A percentile compares a stretch with the other conserved stretches of the same genome.
phyloP scores from a whole-genome alignment of 345 rosid genomes.

The Toxicodendron radicans region DNA sequence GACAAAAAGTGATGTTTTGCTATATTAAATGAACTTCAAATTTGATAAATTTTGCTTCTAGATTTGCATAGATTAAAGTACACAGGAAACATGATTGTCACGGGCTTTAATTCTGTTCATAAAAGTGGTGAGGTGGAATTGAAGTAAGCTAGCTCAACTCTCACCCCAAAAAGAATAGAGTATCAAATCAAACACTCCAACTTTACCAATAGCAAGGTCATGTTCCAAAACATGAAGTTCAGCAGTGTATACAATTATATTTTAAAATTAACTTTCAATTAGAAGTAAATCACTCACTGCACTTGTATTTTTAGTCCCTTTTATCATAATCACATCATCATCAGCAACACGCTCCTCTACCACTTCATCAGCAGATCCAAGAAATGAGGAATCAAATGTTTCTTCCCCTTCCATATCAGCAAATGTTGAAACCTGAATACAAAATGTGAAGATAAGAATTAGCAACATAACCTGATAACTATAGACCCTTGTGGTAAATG shows the following conservation, averaged over 20 bases:
- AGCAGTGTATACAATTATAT: not conserved
- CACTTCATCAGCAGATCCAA: constrained; percentile 87
- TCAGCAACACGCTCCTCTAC: constrained; percentile 94
- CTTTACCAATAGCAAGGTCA: not conserved
- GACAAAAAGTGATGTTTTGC: not conserved
- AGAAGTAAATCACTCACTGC: constrained; percentile 53
- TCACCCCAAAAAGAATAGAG: not conserved
- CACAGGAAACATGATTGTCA: not conserved
- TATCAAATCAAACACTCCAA: not conserved
- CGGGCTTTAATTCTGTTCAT: not conserved
- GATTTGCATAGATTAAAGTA: not conserved
- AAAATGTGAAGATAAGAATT: not conserved
- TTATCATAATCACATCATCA: constrained; percentile 88
- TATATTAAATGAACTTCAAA: not conserved
- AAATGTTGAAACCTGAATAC: constrained; percentile 82
- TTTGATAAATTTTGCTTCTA: not conserved
- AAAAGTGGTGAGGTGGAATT: not conserved
- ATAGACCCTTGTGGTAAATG: too few species aligned
- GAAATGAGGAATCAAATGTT: constrained; percentile 83
- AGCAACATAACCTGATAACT: not conserved
- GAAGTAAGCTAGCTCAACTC: not conserved
- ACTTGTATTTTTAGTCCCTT: constrained; percentile 83
- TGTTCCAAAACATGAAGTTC: not conserved
- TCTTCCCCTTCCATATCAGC: constrained; percentile 99
- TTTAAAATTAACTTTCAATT: not conserved